Evolutionary conservation across 2,329 filamentous ascomycete species (phyloP).

Genomic region (Ceratocystis diversiconidia): DNA sequence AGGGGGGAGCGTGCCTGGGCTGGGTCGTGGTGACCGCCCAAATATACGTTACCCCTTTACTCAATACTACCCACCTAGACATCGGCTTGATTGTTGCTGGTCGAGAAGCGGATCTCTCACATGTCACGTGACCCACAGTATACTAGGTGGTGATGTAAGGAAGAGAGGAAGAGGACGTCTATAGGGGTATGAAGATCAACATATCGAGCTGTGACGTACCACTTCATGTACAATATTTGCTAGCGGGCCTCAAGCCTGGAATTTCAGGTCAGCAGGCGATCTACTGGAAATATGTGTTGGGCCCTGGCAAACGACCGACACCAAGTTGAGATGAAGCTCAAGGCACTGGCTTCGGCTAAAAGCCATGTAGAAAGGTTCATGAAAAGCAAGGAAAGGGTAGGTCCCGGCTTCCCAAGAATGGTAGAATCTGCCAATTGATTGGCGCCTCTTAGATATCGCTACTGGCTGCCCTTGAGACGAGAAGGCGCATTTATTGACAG

Average conservation of each 20-base stretch:
- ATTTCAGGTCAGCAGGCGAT: not conserved
- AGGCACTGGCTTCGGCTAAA: not conserved
- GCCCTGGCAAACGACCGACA: not conserved
- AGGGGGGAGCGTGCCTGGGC: not conserved
- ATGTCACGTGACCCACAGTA: too few relatives aligned
- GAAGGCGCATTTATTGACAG: not conserved
- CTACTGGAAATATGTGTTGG: not conserved
- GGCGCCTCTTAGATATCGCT: not conserved
- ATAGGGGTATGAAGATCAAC: conserved; percentile 4
- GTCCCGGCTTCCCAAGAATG: not conserved
- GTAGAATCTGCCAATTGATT: not conserved
- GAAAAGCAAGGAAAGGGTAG: not conserved
- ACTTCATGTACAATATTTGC: not conserved
- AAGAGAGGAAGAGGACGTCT: not conserved
- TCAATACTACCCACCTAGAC: not conserved
- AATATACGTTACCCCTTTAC: conserved; percentile 1
- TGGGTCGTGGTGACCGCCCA: not conserved
- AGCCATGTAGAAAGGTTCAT: not conserved
- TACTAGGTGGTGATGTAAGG: not conserved
- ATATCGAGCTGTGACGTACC: conserved; percentile 1
- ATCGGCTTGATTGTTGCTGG: not conserved
- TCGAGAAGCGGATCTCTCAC: too few relatives aligned
- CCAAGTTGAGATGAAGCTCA: not conserved
- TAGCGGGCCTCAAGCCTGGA: not conserved
- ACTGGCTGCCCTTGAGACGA: not conserved